Conservation (phyloP, 345 rosid species). For the Streptanthus diversifolius region DNA sequence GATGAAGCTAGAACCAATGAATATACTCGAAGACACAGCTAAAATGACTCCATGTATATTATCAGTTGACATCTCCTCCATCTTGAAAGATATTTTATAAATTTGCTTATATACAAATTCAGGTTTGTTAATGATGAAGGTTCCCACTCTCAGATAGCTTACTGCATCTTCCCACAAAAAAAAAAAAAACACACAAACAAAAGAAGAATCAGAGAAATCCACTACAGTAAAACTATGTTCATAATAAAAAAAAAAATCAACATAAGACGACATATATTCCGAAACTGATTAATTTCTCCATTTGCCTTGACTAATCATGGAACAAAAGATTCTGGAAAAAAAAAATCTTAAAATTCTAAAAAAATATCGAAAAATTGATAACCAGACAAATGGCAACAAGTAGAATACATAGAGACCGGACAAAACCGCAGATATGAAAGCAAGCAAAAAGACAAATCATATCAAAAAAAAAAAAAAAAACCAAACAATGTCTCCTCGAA, state of each 20-base stretch:
- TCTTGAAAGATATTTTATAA: not conserved
- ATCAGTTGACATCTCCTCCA: slow-evolving; percentile 53
- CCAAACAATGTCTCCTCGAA: not conserved
- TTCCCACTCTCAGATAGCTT: not conserved
- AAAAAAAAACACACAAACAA: not conserved
- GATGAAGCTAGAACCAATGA: slow-evolving; percentile 92
- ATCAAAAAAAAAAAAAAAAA: not conserved
- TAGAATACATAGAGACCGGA: not conserved
- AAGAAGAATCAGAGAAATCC: not conserved
- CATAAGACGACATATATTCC: not conserved
- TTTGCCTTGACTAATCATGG: not conserved
- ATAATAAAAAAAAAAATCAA: not conserved
- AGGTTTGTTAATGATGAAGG: not conserved
- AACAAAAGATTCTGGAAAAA: not conserved
- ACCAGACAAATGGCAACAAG: slow-evolving; percentile 25
- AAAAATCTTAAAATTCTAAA: not conserved
- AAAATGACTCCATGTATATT: slow-evolving; percentile 70
- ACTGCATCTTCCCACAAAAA: not conserved
- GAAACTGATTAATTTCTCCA: not conserved
- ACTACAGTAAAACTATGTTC: not conserved
- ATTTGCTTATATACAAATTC: slow-evolving; percentile 8
- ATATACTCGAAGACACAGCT: slow-evolving; percentile 84
- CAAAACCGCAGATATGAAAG: slow-evolving; percentile 1
- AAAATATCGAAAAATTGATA: not conserved
- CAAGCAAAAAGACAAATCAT: slow-evolving; percentile 12